phyloP scores from a whole-genome alignment of 768 basidiomycete species.

The Rossbeevera mucosa region DNA sequence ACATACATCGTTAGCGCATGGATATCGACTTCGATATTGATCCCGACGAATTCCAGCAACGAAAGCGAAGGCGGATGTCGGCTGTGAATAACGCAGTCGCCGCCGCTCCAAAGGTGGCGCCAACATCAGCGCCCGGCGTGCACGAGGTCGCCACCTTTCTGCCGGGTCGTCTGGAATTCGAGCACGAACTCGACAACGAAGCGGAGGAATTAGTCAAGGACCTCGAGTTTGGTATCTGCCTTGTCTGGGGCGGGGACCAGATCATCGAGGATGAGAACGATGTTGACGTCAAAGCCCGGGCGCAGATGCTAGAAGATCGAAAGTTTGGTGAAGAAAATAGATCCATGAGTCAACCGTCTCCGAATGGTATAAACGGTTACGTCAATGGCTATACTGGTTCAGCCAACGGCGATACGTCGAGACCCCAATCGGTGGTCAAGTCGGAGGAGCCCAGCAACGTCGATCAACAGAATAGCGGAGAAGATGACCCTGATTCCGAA shows the following conservation, averaged over 20 bases:
- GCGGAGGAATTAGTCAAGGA: conserved; percentile 95
- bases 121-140: conserved; percentile 84
- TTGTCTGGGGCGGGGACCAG: conserved; percentile 78
- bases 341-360: conserved; percentile 21
- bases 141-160: conserved; percentile 93
- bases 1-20: conserved; percentile 28
- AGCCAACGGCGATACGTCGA: conserved; percentile 35
- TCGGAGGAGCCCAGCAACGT: conserved; percentile 43
- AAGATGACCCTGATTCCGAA: conserved; percentile 57
- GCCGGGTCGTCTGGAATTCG: conserved; percentile 96
- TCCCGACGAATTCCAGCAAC: conserved; percentile 78
- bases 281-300: conserved; percentile 56
- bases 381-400: conserved; percentile 31
- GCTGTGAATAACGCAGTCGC: conserved; percentile 59
- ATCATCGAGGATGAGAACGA: conserved; percentile 78
- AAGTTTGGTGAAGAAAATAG: conserved; percentile 21
- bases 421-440: conserved; percentile 28
- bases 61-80: conserved; percentile 86
- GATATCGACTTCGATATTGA: conserved; percentile 66
- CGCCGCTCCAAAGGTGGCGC: conserved; percentile 63
- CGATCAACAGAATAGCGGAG: conserved; percentile 36
- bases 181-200: conserved; percentile 95
- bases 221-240: conserved; percentile 89
- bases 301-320: conserved; percentile 39
- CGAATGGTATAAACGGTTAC: conserved; percentile 24